Base-by-base conservation (phyloP, 2,329 filamentous ascomycete species). In the Fusarium multiceps region DNA sequence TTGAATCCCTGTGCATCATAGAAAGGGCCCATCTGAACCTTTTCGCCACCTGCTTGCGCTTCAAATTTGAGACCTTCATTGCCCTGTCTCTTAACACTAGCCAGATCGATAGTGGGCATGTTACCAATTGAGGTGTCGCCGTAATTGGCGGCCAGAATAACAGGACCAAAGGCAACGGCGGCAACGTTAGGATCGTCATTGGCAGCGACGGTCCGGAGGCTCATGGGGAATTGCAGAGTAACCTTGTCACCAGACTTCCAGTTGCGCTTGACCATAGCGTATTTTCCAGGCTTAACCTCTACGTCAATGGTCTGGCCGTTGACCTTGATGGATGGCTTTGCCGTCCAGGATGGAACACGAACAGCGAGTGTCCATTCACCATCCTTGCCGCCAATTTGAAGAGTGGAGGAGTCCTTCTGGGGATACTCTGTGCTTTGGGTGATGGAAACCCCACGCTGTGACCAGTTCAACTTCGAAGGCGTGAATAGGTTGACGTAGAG, bases 401-500 rank as follows among this genome's bases (percentile, higher is more conserved):
- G 59, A 2, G 76, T 82, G 0, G 78, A 79, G 0, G 79, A 81
- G 61, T 84, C 83, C 3, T 67, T 66, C 3, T 79, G 76, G 0
- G 85, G 85, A 54, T 81, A 85, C 1, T 74, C 75, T 0, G 84
- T 86, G 6, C 73, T 74, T 72, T 87, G 84, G 0, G 75, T 79
- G 20, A 87, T 59, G 1, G 74, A 80, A 7, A 84, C 75, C n/a
- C 68, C 69, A 10, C 78, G 77, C 11, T 82, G 75, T 1, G 76
- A 74, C 84, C 84, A 87, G 18, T 75, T 78, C 14, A 87, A 69
- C 6, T 77, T 79, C 0, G 84, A 86, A 0, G 84, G 80, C 0
- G 80, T 82, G 64, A 85, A 87, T 4, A 86, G 73, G 64, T 87
- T 87, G 37, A 87, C 80, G 57, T 82, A 86, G 0, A 87, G 77